Evolutionary conservation across 768 basidiomycete species (phyloP).

Genomic region (Collybiopsis luxurians): DNA sequence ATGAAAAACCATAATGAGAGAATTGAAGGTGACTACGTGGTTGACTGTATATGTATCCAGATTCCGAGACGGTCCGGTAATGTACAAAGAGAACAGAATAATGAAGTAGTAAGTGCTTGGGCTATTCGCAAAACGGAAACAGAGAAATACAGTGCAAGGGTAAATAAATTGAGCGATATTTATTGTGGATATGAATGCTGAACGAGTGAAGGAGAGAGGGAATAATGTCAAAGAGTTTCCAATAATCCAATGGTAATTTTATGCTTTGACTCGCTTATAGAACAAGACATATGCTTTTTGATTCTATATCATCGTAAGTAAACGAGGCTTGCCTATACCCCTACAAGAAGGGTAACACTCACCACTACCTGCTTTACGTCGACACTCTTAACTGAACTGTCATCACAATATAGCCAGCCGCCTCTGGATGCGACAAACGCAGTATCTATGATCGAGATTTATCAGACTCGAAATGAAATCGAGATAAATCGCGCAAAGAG

Average conservation of each 20-base stretch:
- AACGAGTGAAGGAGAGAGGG: too few species aligned
- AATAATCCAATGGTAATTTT: neutral
- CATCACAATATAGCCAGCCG: constrained; percentile 93
- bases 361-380: constrained; percentile 85
- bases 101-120: too few species aligned
- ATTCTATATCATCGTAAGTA: constrained; percentile 27
- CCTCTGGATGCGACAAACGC: constrained; percentile 85
- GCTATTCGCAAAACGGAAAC: too few species aligned
- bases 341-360: constrained; percentile 24
- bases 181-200: too few species aligned
- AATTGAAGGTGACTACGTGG: too few species aligned
- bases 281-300: constrained; percentile 79
- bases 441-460: constrained; percentile 88
- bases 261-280: constrained; percentile 58
- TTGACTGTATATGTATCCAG: too few species aligned
- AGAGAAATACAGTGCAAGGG: too few species aligned
- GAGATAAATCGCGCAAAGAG: constrained; percentile 12
- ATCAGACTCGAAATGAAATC: neutral
- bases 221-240: too few species aligned
- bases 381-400: constrained; percentile 77
- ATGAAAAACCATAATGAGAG: too few species aligned
- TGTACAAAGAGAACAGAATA: too few species aligned
- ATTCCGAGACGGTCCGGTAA: too few species aligned
- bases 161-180: too few species aligned
- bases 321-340: neutral